Evolutionary conservation across 306 rosid genomes (phyloP), one percentile per base, ranked within the genome.

Genomic region (Quercus robur): DNA sequence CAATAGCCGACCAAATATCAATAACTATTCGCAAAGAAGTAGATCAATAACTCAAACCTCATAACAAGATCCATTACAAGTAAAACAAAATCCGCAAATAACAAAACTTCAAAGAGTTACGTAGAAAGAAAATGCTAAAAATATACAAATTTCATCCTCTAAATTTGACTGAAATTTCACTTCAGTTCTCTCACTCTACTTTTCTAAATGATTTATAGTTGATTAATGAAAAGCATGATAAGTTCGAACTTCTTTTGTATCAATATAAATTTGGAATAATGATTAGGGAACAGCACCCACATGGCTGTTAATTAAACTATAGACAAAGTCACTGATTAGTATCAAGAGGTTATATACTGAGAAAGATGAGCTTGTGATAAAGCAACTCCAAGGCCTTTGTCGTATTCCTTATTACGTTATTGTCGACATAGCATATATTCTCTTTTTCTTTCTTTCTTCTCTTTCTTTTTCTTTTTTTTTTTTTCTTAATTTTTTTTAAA

Each of bases 251-350:
- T 23, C 31, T 20, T 21, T 59, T 59, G 2, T 59, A 20, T 14
- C 56, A 71, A 68, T 10, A 67, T 57, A 6, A 62, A 69, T 33
- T 46, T 72, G n/a, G 68, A 75, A 78, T 51, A 70, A 75, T 75
- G 62, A 70, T 73, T 59, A 64, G 83, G 84, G 81, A 84, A 85
- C 75, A 74, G 72, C 49, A 56, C 70, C 89, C 91, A 88, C 91
- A 88, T 88, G 91, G 74, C 44, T 41, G 54, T 51, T 77, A 23
- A 80, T 77, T 74, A 76, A 52, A 54, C 51, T 17, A 44, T 51
- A 68, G 51, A 66, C 26, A 74, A 69, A 73, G 76, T 69, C 81
- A 68, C 58, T 72, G 73, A 1, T 0, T 1, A 26, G 38, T 80
- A 70, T 61, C 73, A 26, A 74, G 80, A 83, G 63, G 64, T 63